Evolutionary conservation across 768 basidiomycete genomes (phyloP).

Genomic region (Pleurotus giganteus): DNA sequence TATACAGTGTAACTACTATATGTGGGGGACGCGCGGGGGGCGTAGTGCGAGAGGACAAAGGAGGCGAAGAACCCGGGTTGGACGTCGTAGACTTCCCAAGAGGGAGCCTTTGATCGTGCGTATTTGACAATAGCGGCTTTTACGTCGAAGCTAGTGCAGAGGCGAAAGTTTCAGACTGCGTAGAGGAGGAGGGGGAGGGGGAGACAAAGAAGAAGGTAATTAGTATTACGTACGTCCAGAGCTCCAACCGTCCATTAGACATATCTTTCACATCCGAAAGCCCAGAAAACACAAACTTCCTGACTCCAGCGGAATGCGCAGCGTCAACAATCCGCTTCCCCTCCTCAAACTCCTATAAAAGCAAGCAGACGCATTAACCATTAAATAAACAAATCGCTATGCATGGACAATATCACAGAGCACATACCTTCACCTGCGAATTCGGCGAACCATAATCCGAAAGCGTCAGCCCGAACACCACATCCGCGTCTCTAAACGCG

Average conservation of each 20-base stretch:
- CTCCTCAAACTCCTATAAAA: neutral
- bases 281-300: neutral
- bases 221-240: neutral
- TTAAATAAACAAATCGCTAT: too few relatives aligned
- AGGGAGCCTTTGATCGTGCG: neutral
- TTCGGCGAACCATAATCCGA: neutral
- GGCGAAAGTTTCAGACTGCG: too few relatives aligned
- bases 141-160: neutral
- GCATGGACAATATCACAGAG: neutral
- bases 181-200: neutral
- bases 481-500: neutral
- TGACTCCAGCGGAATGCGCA: neutral
- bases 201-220: too few relatives aligned
- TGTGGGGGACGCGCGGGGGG: neutral
- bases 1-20: too few relatives aligned
- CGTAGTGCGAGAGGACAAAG: neutral
- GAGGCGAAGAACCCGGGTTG: neutral
- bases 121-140: neutral
- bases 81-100: neutral
- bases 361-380: too few relatives aligned
- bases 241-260: neutral
- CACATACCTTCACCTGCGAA: neutral
- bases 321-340: neutral
- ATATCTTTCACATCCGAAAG: neutral
- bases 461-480: neutral